Evolutionary conservation across 192 early-diverging fungal genomes (phyloP), one percentile per base, ranked within the genome.

Genomic region (Diversispora eburnea): DNA sequence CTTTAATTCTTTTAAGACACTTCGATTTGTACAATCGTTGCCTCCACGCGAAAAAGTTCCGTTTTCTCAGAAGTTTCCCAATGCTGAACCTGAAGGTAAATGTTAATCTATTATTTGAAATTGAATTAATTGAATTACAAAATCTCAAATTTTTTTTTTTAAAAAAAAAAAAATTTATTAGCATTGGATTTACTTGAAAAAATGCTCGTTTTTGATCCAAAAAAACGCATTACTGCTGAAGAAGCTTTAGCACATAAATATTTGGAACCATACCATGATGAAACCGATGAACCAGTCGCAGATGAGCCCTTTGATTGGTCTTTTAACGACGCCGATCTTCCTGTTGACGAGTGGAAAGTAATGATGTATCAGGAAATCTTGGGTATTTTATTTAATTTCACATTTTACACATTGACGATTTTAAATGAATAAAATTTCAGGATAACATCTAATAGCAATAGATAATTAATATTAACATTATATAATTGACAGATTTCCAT

Each of bases 151-250:
- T 13, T 46, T 59, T 13, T 42, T 54, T 10, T 54, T 17, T 13
- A 54, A 17, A 17, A 4, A 4, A 58, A 58, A n/a, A n/a, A n/a
- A n/a, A n/a, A n/a, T n/a, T n/a, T 19, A 9, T 22, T 84, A 83
- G 94, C 92, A 0, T 78, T 95, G 52, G 94, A 96, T 76, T 86
- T 98, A 74, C 84, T 98, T 13, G 91, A 92, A 70, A 92, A 84
- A 78, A 95, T 95, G 92, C 84, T 98, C 12, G 91, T 95, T 13
- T 98, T 94, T 83, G 96, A 98, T 77, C 94, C 94, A 69, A 86
- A 86, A 70, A 94, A 91, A 82, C 89, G 96, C 67, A 94, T 95
- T 63, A 95, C 86, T 70, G 94, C 94, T 5, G 84, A 84, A 56
- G 85, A 98, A 77, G 94, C 94, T 12, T 83, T 98, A 46, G 87